Percentiles rank a stretch among this genome's conserved stretches.
These are phyloP conservation scores for Clathrospora elynae DNA, from an alignment of 2,329 filamentous ascomycete genomes.

Conservation along the genomic window DNA sequence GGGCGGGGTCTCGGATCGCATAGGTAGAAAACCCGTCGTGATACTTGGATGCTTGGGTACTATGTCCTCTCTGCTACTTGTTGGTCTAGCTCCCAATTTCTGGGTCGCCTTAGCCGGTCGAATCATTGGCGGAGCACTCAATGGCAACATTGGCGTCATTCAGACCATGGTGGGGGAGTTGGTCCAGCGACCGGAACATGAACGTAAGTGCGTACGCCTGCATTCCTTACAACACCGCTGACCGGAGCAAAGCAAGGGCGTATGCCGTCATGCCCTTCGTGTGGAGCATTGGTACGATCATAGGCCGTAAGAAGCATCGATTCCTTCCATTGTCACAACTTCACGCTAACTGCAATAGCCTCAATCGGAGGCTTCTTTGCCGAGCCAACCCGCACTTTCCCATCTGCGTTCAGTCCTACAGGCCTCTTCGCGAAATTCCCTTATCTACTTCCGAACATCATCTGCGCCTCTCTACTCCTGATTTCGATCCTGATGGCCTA, in stretches of 20 bases:
- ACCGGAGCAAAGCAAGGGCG: conserved; percentile 74
- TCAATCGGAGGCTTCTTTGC: conserved; percentile 87
- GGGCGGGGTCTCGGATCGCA: conserved; percentile 48
- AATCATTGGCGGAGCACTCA: conserved; percentile 78
- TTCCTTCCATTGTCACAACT: neutral
- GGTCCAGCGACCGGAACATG: conserved; percentile 81
- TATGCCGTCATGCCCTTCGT: conserved; percentile 89
- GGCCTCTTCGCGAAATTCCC: conserved; percentile 79
- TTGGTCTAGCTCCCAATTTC: conserved; percentile 82
- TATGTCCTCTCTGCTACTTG: conserved; percentile 78
- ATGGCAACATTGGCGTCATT: conserved; percentile 80
- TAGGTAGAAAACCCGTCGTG: conserved; percentile 50
- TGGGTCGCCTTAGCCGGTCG: conserved; percentile 80
- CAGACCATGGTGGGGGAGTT: conserved; percentile 91
- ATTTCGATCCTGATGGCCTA: conserved; percentile 81
- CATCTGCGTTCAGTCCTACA: conserved; percentile 67
- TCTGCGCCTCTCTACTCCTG: conserved; percentile 77
- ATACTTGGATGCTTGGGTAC: conserved; percentile 70
- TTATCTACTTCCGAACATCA: conserved; percentile 85
- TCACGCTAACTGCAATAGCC: conserved; percentile 49
- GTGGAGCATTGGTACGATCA: conserved; percentile 87
- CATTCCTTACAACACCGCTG: conserved; percentile 54
- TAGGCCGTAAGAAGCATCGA: conserved; percentile 61
- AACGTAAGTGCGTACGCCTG: conserved; percentile 64
- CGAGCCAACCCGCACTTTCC: conserved; percentile 75